These are phyloP conservation scores for Colletotrichum sp. DNA, from an alignment of 2,329 filamentous ascomycete species.

Conservation along the genomic window DNA sequence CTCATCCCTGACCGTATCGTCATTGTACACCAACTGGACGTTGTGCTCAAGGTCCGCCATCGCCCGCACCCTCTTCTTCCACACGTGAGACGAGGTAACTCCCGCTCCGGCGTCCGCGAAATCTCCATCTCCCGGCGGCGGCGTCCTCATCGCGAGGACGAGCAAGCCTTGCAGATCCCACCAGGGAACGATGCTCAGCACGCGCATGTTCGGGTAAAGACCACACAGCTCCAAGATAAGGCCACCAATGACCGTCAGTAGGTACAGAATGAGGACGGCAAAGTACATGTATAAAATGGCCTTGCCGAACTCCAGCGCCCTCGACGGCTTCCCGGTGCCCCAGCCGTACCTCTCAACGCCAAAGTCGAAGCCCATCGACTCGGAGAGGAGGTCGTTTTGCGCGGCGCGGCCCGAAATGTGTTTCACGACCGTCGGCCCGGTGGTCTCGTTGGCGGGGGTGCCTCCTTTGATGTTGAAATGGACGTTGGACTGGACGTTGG, in stretches of 20 bases:
- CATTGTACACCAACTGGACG: background rate
- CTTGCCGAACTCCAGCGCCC: background rate
- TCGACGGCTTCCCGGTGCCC: background rate
- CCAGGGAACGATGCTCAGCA: background rate
- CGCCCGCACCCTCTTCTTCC: background rate
- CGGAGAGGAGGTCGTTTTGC: background rate
- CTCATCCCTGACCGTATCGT: background rate
- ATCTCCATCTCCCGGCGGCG: background rate
- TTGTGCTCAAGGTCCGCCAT: background rate
- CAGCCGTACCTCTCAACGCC: background rate
- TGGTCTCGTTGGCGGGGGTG: background rate
- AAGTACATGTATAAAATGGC: background rate
- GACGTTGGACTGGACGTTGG: background rate
- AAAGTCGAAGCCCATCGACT: background rate
- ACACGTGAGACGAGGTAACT: background rate
- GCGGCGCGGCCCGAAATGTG: background rate
- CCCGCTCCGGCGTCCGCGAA: background rate
- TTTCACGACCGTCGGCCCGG: background rate
- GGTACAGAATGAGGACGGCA: background rate
- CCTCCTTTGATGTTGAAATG: background rate
- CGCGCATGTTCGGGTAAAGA: background rate
- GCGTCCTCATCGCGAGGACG: background rate
- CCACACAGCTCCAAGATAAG: background rate
- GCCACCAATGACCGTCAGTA: background rate
- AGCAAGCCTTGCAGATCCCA: constrained; percentile 1